phyloP scores from a whole-genome alignment of 306 rosid species.

The Gastrolobium bilobum region DNA sequence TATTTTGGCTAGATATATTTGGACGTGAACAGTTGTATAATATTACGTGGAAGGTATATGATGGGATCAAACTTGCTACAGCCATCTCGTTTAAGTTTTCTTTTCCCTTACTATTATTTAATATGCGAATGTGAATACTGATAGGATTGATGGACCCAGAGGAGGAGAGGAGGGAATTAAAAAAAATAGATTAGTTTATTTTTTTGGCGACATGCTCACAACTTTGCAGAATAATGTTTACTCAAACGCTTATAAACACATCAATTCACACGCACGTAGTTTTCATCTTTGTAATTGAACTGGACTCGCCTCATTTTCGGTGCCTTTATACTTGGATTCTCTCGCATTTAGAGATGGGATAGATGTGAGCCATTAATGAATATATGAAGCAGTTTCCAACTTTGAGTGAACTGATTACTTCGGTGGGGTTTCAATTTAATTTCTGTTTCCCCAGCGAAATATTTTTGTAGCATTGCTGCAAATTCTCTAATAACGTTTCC shows the following conservation, averaged over 20 bases:
- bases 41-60: conserved; percentile 52
- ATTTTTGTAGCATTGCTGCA: background rate
- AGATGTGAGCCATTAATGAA: conserved; percentile 9
- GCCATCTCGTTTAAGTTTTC: conserved; percentile 9
- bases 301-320: too few species aligned
- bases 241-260: background rate
- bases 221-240: background rate
- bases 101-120: conserved; percentile 25
- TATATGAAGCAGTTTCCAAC: background rate
- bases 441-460: conserved; percentile 8
- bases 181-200: conserved; percentile 6
- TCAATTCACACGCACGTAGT: background rate
- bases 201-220: conserved; percentile 26
- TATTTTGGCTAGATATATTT: conserved; percentile 49
- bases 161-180: background rate
- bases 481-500: background rate
- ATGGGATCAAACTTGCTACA: conserved; percentile 30
- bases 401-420: background rate
- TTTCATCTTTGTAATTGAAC: background rate
- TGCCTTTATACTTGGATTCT: background rate
- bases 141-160: conserved; percentile 16
- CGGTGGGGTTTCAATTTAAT: conserved; percentile 5
- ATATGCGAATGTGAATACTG: conserved; percentile 28
- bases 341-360: background rate
- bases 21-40: conserved; percentile 60